These are phyloP conservation scores for Colletotrichum scovillei DNA, from an alignment of 2,329 filamentous ascomycete genomes.

Conservation along the genomic window DNA sequence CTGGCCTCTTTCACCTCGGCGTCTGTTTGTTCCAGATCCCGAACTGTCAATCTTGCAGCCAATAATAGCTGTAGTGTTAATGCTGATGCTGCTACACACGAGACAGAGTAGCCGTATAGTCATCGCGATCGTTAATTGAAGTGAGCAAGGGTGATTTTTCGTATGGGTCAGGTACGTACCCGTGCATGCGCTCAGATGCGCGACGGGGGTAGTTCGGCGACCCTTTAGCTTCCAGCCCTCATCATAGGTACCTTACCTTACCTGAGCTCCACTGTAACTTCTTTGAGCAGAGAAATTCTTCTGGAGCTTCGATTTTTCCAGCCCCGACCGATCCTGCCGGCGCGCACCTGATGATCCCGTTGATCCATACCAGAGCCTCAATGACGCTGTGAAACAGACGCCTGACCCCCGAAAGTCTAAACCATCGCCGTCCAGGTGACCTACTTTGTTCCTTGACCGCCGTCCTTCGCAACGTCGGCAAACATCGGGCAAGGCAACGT, in stretches of 20 bases:
- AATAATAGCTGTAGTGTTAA: not conserved
- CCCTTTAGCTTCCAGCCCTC: not conserved
- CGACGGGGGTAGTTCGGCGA: conserved; percentile 24
- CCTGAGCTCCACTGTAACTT: conserved; percentile 14
- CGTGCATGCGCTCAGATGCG: not conserved
- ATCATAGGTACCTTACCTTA: not conserved
- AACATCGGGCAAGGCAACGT: not conserved
- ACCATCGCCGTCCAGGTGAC: conserved; percentile 20
- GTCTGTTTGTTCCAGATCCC: conserved; percentile 23
- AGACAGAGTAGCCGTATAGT: no score
- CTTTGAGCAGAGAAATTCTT: conserved; percentile 22
- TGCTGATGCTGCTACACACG: not conserved
- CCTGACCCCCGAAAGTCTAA: conserved; percentile 6
- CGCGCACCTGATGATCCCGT: conserved; percentile 27
- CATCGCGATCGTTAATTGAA: not conserved
- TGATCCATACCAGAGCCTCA: conserved; percentile 23
- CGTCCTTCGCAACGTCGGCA: not conserved
- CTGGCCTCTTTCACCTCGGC: conserved; percentile 5
- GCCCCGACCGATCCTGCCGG: conserved; percentile 20
- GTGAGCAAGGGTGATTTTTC: not conserved
- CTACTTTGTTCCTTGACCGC: not conserved
- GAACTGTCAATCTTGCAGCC: conserved; percentile 3
- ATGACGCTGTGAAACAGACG: conserved; percentile 32
- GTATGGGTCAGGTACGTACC: conserved; percentile 13
- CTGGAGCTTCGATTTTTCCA: conserved; percentile 33